Conservation (phyloP, 805 yeast species). For the Kregervanrija delftensis region DNA sequence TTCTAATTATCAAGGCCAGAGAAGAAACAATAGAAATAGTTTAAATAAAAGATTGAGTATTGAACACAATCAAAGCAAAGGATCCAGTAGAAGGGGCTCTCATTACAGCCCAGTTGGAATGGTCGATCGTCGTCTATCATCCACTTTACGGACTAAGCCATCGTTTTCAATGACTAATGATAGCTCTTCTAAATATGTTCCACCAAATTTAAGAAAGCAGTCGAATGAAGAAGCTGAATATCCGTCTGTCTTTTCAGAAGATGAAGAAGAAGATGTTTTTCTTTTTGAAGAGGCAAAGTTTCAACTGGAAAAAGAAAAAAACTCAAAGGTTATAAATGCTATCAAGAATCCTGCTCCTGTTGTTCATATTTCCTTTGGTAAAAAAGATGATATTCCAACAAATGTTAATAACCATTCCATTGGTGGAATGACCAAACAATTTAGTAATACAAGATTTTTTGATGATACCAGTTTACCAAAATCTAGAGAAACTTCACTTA, state of each 20-base stretch:
- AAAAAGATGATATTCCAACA: not conserved
- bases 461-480: constrained; percentile 6
- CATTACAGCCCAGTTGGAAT: too few species aligned
- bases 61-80: constrained; percentile 5
- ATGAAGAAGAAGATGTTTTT: constrained; percentile 28
- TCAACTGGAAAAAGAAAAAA: too few species aligned
- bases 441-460: constrained; percentile 4
- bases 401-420: not conserved
- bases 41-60: constrained; percentile 10
- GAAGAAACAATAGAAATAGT: constrained; percentile 9
- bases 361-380: too few species aligned
- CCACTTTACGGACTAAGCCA: not conserved
- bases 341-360: too few species aligned
- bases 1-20: not conserved
- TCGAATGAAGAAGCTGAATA: constrained; percentile 20
- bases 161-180: not conserved
- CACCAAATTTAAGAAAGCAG: constrained; percentile 58
- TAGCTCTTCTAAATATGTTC: constrained; percentile 42
- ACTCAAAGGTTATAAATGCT: too few species aligned
- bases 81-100: constrained; percentile 1
- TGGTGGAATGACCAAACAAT: constrained; percentile 12
- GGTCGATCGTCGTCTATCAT: not conserved
- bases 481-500: constrained; percentile 23
- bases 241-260: constrained; percentile 8
- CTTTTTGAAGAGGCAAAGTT: constrained; percentile 27